phyloP scores from a whole-genome alignment of 176 grass and related monocot species.

The Triticum turgidum region DNA sequence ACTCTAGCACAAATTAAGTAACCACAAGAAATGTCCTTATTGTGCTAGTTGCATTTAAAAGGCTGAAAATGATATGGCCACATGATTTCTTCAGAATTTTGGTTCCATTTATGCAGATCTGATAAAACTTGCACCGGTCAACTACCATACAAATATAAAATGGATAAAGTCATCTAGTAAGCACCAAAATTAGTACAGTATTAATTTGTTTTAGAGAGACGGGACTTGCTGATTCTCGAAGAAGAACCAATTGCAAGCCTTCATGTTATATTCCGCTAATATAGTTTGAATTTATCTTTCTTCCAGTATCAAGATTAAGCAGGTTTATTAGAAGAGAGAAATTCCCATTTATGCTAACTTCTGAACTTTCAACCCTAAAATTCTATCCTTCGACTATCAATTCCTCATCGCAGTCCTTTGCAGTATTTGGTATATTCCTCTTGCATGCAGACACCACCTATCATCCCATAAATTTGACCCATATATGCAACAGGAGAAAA shows the following conservation, averaged over 20 bases:
- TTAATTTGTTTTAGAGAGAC: background rate
- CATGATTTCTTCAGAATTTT: background rate
- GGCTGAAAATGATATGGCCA: background rate
- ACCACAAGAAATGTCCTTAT: background rate
- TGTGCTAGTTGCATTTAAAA: background rate
- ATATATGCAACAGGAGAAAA: background rate
- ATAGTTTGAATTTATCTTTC: background rate
- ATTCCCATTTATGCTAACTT: background rate
- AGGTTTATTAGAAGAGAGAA: background rate
- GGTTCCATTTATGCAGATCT: background rate
- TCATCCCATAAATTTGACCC: background rate
- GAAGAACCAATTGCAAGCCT: background rate
- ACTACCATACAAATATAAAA: background rate
- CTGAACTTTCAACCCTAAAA: background rate
- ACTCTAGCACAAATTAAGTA: too few relatives aligned
- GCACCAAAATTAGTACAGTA: background rate
- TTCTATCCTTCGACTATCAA: background rate
- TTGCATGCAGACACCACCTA: background rate
- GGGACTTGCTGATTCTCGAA: background rate
- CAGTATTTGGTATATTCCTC: background rate
- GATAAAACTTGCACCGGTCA: background rate
- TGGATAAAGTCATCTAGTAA: background rate
- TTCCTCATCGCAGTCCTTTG: background rate
- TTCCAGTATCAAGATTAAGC: background rate
- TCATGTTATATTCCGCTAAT: background rate